Percentiles rank a stretch among this genome's conserved stretches.
Evolutionary conservation across 805 yeast species (phyloP).

Genomic region (Alloascoidea africana): DNA sequence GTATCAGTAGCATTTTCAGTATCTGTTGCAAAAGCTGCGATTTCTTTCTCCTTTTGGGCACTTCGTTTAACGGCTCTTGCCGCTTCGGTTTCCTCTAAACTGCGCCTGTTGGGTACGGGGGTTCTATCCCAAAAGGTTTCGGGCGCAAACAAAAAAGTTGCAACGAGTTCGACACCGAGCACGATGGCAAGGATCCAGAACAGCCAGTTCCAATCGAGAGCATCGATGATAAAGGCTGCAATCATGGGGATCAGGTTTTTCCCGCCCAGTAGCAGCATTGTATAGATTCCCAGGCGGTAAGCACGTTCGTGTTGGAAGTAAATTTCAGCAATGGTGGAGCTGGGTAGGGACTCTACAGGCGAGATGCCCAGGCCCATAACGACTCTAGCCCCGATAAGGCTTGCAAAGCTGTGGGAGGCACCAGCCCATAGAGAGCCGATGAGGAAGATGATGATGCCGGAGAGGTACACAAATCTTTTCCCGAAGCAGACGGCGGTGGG

Average conservation of each 20-base stretch:
- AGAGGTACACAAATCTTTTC: slow-evolving; percentile 38
- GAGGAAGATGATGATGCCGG: slow-evolving; percentile 31
- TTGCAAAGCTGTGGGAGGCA: slow-evolving; percentile 28
- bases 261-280: slow-evolving; percentile 43
- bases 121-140: slow-evolving; percentile 51
- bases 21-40: background rate
- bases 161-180: slow-evolving; percentile 27
- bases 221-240: slow-evolving; percentile 34
- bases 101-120: slow-evolving; percentile 33
- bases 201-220: slow-evolving; percentile 40
- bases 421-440: slow-evolving; percentile 43
- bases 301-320: slow-evolving; percentile 48
- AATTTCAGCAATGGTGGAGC: slow-evolving; percentile 46
- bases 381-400: slow-evolving; percentile 41
- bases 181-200: slow-evolving; percentile 43
- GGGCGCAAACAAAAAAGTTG: slow-evolving; percentile 40
- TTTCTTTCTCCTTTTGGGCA: too few species aligned
- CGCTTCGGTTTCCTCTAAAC: slow-evolving; percentile 28
- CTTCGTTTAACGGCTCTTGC: slow-evolving; percentile 25
- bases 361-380: slow-evolving; percentile 43
- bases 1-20: background rate
- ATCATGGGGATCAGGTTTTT: slow-evolving; percentile 43
- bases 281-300: slow-evolving; percentile 41
- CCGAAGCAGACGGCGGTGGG: slow-evolving; percentile 45
- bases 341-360: slow-evolving; percentile 45